Conservation (phyloP, 2,329 filamentous ascomycete species). For the Fusarium sp. region DNA sequence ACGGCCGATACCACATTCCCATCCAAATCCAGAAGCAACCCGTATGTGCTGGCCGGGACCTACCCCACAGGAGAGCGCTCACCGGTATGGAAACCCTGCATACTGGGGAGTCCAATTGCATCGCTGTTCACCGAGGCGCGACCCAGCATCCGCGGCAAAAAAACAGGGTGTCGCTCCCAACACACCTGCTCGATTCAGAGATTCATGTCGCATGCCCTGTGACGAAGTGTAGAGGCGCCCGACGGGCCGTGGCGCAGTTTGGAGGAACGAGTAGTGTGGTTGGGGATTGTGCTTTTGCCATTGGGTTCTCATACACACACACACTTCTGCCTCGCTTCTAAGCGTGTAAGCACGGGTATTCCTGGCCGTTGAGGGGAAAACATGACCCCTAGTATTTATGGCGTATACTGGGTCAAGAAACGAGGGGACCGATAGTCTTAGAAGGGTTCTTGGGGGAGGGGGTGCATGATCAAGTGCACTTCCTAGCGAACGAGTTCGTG, state of each 20-base stretch:
- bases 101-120: constrained; percentile 34
- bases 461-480: constrained; percentile 31
- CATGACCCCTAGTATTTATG: not conserved
- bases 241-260: constrained; percentile 21
- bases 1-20: constrained; percentile 6
- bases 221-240: constrained; percentile 3
- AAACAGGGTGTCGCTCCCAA: constrained; percentile 18
- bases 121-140: not conserved
- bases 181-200: constrained; percentile 32
- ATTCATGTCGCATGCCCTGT: constrained; percentile 9
- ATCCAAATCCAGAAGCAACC: constrained; percentile 12
- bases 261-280: constrained; percentile 4
- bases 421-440: constrained; percentile 8
- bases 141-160: constrained; percentile 7
- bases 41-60: not conserved
- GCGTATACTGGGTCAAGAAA: not conserved
- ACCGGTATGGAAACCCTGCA: constrained; percentile 36
- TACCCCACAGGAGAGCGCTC: constrained; percentile 36
- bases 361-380: constrained; percentile 13
- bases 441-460: constrained; percentile 9
- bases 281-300: constrained; percentile 3
- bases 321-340: not conserved
- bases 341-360: constrained; percentile 14
- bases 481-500: constrained; percentile 16
- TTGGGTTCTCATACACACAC: not conserved